Evolutionary conservation across 192 early-diverging fungal genomes (phyloP), one percentile per base, ranked within the genome.

Genomic region (Phycomyces nitens): DNA sequence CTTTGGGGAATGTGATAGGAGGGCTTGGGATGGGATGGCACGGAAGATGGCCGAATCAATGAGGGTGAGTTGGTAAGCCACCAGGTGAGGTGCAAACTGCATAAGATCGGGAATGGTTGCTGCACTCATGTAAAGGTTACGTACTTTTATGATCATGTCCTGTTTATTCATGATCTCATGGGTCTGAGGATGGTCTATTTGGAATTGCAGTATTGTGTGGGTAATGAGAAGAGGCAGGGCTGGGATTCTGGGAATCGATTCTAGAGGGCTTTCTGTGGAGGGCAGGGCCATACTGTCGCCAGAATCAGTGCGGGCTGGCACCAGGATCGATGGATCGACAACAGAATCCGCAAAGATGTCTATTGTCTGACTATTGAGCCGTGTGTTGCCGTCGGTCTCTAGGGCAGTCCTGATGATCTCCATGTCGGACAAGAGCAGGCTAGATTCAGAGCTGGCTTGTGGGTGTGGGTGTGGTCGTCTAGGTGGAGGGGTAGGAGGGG

Each of bases 11-110:
- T 92, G 89, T 4, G 65, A 58, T 14, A 88, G 41, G 3, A 92
- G 62, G 22, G 88, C 80, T 3, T 64, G 42, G 4, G 85, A 83
- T 41, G 81, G 73, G 22, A 92, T 86, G 57, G 82, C 72, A 40
- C 77, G 56, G 52, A 92, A 88, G 26, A 92, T 82, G 23, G 75
- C 73, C 10, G 87, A 88, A 43, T 92, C 90, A 38, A 89, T 85
- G 20, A 86, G 65, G 51, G 84, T 85, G 18, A 91, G 76, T 56
- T 88, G 84, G 69, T 84, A 88, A 12, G 89, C 85, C 14, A 88
- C 80, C 24, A 86, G 72, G 49, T 84, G 80, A 9, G 86, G 78
- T 3, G 82, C 69, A 49, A 86, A 87, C 23, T 85, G 80, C 10
- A 82, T 70, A 23, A 86, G 75, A 26, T 67, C 78, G 1, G 79